Conservation (phyloP, 371 early-diverging fungal species). For the Spiromyces aspiralis region DNA sequence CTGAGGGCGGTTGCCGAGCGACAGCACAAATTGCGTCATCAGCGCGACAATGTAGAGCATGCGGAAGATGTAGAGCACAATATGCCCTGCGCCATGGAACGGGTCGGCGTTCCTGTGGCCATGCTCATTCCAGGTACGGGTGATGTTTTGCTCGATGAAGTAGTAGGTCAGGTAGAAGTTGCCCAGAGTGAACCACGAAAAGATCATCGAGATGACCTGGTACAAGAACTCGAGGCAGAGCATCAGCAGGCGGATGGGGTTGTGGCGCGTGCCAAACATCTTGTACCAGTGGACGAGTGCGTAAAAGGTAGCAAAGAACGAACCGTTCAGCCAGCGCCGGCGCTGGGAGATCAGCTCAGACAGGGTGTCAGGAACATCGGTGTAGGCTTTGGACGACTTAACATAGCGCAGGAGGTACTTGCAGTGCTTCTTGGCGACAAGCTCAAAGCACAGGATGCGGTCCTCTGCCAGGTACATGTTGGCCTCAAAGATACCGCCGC, state of each 20-base stretch:
- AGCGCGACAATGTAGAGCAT: slow-evolving; percentile 59
- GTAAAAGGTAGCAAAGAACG: slow-evolving; percentile 86
- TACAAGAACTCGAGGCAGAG: slow-evolving; percentile 54
- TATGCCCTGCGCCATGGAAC: slow-evolving; percentile 45
- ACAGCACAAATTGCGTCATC: slow-evolving; percentile 58
- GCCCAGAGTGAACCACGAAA: slow-evolving; percentile 60
- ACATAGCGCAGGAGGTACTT: slow-evolving; percentile 57
- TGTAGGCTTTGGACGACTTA: slow-evolving; percentile 53
- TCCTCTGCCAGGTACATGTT: slow-evolving; percentile 73
- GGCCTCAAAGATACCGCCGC: slow-evolving; percentile 40
- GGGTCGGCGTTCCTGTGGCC: slow-evolving; percentile 41
- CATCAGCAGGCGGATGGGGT: slow-evolving; percentile 37
- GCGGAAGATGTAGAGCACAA: slow-evolving; percentile 41
- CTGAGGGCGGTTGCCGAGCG: slow-evolving; percentile 87
- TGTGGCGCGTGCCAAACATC: slow-evolving; percentile 55
- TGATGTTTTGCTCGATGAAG: slow-evolving; percentile 49
- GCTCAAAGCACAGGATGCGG: slow-evolving; percentile 79
- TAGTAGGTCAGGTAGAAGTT: slow-evolving; percentile 78
- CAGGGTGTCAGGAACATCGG: slow-evolving; percentile 67
- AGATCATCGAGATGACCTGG: slow-evolving; percentile 48
- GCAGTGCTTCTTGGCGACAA: slow-evolving; percentile 56
- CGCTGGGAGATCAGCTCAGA: slow-evolving; percentile 83
- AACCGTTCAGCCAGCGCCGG: slow-evolving; percentile 89
- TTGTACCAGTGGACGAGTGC: slow-evolving; percentile 59
- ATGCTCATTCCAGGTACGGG: slow-evolving; percentile 18